These are phyloP conservation scores for Irpex sp. DNA, from an alignment of 1,284 basidiomycete genomes.

Conservation along the genomic window DNA sequence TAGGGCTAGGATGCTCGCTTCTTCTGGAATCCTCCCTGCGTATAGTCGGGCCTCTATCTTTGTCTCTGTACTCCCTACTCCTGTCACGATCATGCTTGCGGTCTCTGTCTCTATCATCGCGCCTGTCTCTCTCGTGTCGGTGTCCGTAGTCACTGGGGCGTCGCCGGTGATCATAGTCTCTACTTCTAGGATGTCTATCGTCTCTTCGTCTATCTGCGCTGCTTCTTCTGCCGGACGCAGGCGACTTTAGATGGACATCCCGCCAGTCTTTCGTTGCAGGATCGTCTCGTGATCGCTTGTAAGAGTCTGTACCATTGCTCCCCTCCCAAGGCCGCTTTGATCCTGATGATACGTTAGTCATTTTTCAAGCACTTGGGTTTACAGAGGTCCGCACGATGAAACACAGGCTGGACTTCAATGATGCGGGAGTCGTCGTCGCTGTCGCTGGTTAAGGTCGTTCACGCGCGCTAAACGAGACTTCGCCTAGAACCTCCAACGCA, in stretches of 20 bases:
- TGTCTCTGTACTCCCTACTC: slow-evolving; percentile 17
- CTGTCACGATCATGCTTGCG: slow-evolving; percentile 25
- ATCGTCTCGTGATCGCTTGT: slow-evolving; percentile 58
- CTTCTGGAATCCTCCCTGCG: slow-evolving; percentile 23
- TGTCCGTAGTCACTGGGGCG: slow-evolving; percentile 33
- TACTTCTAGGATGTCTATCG: slow-evolving; percentile 29
- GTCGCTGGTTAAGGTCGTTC: not conserved
- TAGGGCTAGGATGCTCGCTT: slow-evolving; percentile 16
- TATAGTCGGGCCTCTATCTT: slow-evolving; percentile 21
- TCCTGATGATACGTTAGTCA: slow-evolving; percentile 83
- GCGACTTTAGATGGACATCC: slow-evolving; percentile 60
- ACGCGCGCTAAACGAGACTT: not conserved
- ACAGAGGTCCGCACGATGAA: slow-evolving; percentile 80
- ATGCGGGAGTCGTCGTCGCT: slow-evolving; percentile 19
- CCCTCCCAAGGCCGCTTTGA: slow-evolving; percentile 74
- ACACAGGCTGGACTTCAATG: slow-evolving; percentile 15
- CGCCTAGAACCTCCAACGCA: not conserved
- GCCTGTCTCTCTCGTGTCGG: slow-evolving; percentile 32
- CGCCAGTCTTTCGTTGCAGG: slow-evolving; percentile 60
- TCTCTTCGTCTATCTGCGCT: slow-evolving; percentile 27
- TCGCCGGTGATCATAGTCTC: slow-evolving; percentile 30
- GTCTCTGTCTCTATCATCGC: slow-evolving; percentile 31
- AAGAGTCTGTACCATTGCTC: slow-evolving; percentile 38
- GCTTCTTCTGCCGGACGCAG: slow-evolving; percentile 32
- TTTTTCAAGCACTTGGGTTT: slow-evolving; percentile 58